phyloP scores from a whole-genome alignment of 495 filamentous ascomycete genomes.

The Aspergillus nanangensis region DNA sequence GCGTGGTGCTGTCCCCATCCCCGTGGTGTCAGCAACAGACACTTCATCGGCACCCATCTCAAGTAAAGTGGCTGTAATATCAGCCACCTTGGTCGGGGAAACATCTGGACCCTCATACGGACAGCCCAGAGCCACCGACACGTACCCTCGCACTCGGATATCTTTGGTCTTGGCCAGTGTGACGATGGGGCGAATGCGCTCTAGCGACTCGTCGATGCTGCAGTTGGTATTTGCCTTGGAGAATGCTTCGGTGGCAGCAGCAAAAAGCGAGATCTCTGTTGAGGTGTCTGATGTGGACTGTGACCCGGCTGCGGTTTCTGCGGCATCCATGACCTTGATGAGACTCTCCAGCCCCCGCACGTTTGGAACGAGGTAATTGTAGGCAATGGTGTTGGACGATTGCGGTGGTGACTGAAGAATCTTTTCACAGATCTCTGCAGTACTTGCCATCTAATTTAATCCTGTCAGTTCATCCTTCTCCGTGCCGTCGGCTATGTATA shows the following conservation, averaged over 20 bases:
- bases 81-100: slow-evolving; percentile 70
- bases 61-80: slow-evolving; percentile 74
- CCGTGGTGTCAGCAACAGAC: slow-evolving; percentile 89
- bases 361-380: slow-evolving; percentile 94
- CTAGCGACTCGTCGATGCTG: slow-evolving; percentile 73
- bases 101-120: slow-evolving; percentile 90
- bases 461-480: neutral
- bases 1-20: slow-evolving; percentile 87
- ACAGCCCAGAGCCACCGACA: slow-evolving; percentile 90
- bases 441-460: slow-evolving; percentile 77
- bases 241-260: slow-evolving; percentile 88
- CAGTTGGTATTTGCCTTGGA: slow-evolving; percentile 91
- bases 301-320: slow-evolving; percentile 36
- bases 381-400: slow-evolving; percentile 65
- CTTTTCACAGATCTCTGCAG: slow-evolving; percentile 72
- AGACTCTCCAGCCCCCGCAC: slow-evolving; percentile 66
- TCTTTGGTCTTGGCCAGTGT: slow-evolving; percentile 62
- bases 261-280: slow-evolving; percentile 85
- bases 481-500: neutral
- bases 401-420: slow-evolving; percentile 57
- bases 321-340: slow-evolving; percentile 38
- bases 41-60: slow-evolving; percentile 98
- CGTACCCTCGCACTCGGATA: slow-evolving; percentile 84
- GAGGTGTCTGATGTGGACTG: slow-evolving; percentile 33
- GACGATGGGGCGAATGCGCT: slow-evolving; percentile 72